Conservation (phyloP, 2,329 filamentous ascomycete genomes). For the Xylaria sp. region DNA sequence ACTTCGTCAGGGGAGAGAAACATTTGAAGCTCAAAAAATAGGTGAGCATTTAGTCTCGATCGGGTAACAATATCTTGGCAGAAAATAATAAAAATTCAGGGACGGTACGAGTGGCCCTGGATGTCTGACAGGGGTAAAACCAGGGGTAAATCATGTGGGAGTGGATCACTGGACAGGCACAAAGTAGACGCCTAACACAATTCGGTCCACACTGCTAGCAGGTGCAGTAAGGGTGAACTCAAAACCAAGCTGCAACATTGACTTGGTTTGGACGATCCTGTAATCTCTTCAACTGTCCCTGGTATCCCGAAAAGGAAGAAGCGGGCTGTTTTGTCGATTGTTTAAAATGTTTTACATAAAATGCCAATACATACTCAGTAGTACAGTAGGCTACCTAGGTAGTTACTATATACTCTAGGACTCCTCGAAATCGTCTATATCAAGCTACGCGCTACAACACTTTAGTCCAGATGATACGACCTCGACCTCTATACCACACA, state of each 20-base stretch:
- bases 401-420: no score
- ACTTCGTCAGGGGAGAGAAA: not conserved
- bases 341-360: constrained; percentile 23
- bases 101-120: constrained; percentile 26
- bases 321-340: constrained; percentile 16
- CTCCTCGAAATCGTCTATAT: not conserved
- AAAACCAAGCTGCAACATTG: constrained; percentile 36
- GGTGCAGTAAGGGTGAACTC: constrained; percentile 18
- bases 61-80: not conserved
- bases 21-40: not conserved
- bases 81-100: constrained; percentile 24
- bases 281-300: constrained; percentile 28
- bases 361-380: no score
- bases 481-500: not conserved
- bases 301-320: constrained; percentile 24
- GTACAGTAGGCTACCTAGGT: no score
- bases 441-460: not conserved
- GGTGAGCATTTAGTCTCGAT: constrained; percentile 5
- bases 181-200: constrained; percentile 24
- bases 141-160: constrained; percentile 38
- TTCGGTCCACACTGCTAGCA: not conserved
- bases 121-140: constrained; percentile 27
- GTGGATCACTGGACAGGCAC: constrained; percentile 11
- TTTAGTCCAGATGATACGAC: not conserved
- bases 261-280: constrained; percentile 30